Evolutionary conservation across 805 yeast species (phyloP), one percentile per base, ranked within the genome.

Genomic region (Lachancea lanzarotensis): DNA sequence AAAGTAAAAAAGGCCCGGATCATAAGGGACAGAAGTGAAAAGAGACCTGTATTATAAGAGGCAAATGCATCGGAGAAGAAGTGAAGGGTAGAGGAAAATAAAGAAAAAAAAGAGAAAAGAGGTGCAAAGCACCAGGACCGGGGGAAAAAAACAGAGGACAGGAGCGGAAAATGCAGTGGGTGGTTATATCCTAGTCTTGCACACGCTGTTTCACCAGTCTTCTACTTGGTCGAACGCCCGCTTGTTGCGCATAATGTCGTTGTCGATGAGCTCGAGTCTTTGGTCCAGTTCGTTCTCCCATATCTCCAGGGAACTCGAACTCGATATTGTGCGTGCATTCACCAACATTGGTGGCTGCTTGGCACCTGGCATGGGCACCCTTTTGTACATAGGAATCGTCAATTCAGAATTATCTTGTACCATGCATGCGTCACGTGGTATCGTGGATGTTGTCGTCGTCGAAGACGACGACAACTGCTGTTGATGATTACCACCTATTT

Each of bases 251-350:
- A 44, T 52, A 36, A 53, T 52, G 47, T 55, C 54, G 43, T 52
- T 52, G 30, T 64, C 70, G 35, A 68, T 67, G 35, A 51, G 54
- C 38, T 62, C 51, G 37, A 68, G 51, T 51, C 70, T 59, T 37
- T 53, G 54, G 31, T 68, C 70, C 46, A 68, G 55, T 45, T 58
- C 56, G 40, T 53, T 56, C 46, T 68, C 71, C 72, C 72, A 68
- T 55, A 65, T 65, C 44, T 66, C 71, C 17, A 68, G 46, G 38
- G 66, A 63, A 13, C 71, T 67, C 31, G 62, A 61, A 17, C 64
- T 52, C 10, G 69, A 54, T 1, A 64, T 54, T n/a, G 66, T 53
- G 15, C 62, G 54, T 18, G 57, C 52, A 47, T 64, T 63, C 27
- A 63, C 59, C 41, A 67, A 48, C 60, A 68, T 54, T 22, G 69